These are phyloP conservation scores for Spergularia bocconei DNA, from an alignment of 148 eudicot species.

Conservation along the genomic window DNA sequence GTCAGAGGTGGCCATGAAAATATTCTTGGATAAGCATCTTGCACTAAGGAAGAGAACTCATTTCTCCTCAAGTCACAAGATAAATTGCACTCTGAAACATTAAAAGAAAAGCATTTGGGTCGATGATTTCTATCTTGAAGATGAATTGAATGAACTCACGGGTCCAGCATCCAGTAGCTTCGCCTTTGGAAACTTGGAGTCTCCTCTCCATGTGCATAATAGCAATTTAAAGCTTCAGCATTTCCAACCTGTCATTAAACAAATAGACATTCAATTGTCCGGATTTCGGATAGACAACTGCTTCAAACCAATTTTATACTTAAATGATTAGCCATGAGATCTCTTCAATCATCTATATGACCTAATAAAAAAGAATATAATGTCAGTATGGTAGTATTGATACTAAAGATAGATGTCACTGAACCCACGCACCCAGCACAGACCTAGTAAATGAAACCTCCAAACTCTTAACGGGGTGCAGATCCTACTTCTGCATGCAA, in stretches of 20 bases:
- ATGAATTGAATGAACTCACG: slow-evolving; percentile 53
- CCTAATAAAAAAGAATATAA: not conserved
- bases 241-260: slow-evolving; percentile 68
- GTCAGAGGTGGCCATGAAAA: not conserved
- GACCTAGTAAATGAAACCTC: not conserved
- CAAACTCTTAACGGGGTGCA: not conserved
- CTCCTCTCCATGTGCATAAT: slow-evolving; percentile 84
- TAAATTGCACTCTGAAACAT: not conserved
- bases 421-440: not conserved
- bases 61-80: not conserved
- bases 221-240: slow-evolving; percentile 86
- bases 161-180: slow-evolving; percentile 92
- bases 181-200: slow-evolving; percentile 84
- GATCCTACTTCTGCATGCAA: not conserved
- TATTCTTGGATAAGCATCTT: not conserved
- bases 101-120: not conserved
- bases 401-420: not conserved
- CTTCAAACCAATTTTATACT: not conserved
- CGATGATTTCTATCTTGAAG: not conserved
- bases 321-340: not conserved
- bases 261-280: slow-evolving; percentile 16
- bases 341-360: not conserved
- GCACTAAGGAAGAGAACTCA: not conserved
- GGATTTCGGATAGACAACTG: not conserved
- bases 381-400: not conserved